Conservation (phyloP, 1,284 basidiomycete species). For the Pyrrhoderma noxium region DNA sequence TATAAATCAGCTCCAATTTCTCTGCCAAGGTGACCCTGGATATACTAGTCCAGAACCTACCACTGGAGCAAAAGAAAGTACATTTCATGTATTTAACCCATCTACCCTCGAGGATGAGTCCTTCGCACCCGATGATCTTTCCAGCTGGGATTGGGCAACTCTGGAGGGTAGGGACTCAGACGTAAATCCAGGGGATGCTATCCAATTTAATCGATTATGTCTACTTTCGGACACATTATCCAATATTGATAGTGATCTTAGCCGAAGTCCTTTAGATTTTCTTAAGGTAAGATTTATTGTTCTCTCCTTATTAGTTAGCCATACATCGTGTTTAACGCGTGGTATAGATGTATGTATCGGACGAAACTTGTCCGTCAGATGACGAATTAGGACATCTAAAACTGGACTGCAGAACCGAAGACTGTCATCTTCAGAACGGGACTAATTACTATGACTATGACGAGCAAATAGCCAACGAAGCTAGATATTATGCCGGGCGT, state of each 20-base stretch:
- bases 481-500: background rate
- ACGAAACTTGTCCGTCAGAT: constrained; percentile 5
- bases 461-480: constrained; percentile 8
- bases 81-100: background rate
- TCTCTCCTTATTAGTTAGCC: background rate
- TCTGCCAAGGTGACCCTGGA: constrained; percentile 14
- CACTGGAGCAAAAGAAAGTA: background rate
- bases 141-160: constrained; percentile 5
- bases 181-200: background rate
- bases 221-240: constrained; percentile 14
- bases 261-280: constrained; percentile 5
- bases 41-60: background rate
- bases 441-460: constrained; percentile 15
- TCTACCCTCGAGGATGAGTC: background rate
- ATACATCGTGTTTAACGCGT: constrained; percentile 4
- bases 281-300: constrained; percentile 13
- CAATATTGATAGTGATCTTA: constrained; percentile 14
- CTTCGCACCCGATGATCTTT: background rate
- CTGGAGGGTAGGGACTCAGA: background rate
- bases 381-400: constrained; percentile 10
- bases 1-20: constrained; percentile 16
- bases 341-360: constrained; percentile 4
- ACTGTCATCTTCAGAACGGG: constrained; percentile 12
- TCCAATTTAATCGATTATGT: constrained; percentile 5
- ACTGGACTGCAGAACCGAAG: constrained; percentile 4